Percentiles rank a stretch among this genome's conserved stretches.
Conservation (phyloP, 768 basidiomycete genomes). For the Galerina sulciceps region DNA sequence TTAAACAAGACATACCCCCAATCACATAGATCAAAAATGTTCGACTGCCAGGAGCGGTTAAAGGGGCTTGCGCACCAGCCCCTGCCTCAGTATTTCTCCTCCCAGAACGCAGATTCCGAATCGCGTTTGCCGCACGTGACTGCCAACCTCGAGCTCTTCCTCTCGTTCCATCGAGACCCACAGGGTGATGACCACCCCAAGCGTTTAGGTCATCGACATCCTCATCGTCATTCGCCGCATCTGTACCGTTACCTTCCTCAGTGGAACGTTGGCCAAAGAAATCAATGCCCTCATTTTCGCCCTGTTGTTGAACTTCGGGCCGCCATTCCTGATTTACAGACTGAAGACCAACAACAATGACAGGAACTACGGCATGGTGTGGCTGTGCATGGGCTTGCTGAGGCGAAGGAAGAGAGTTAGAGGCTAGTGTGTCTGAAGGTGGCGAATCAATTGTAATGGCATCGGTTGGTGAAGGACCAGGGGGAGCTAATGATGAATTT, state of each 20-base stretch:
- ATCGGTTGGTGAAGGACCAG: too few relatives aligned
- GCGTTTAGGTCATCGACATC: constrained; percentile 16
- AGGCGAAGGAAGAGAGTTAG: too few relatives aligned
- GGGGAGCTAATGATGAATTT: too few relatives aligned
- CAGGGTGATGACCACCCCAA: constrained; percentile 10
- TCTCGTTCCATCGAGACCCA: constrained; percentile 7
- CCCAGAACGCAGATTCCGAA: constrained; percentile 57
- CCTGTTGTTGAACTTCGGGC: constrained; percentile 28
- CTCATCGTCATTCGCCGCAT: constrained; percentile 3
- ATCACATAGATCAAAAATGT: constrained; percentile 93
- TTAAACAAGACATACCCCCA: constrained; percentile 53
- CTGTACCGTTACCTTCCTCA: constrained; percentile 8
- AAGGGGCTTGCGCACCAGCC: constrained; percentile 11
- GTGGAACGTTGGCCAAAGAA: constrained; percentile 15
- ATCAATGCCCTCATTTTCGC: constrained; percentile 24
- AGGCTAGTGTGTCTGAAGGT: too few relatives aligned
- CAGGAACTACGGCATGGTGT: constrained; percentile 66
- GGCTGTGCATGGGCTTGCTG: constrained; percentile 11
- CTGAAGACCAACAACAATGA: constrained; percentile 84
- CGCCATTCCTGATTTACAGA: constrained; percentile 60
- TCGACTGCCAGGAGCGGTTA: constrained; percentile 46
- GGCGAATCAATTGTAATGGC: too few relatives aligned
- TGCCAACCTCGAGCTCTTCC: constrained; percentile 48
- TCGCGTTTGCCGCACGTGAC: constrained; percentile 63
- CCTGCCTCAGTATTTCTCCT: constrained; percentile 27